A percentile compares a stretch with the other conserved stretches of the same genome.
Evolutionary conservation across 1,284 basidiomycete genomes (phyloP).

Genomic region (Sporisorium scitamineum): DNA sequence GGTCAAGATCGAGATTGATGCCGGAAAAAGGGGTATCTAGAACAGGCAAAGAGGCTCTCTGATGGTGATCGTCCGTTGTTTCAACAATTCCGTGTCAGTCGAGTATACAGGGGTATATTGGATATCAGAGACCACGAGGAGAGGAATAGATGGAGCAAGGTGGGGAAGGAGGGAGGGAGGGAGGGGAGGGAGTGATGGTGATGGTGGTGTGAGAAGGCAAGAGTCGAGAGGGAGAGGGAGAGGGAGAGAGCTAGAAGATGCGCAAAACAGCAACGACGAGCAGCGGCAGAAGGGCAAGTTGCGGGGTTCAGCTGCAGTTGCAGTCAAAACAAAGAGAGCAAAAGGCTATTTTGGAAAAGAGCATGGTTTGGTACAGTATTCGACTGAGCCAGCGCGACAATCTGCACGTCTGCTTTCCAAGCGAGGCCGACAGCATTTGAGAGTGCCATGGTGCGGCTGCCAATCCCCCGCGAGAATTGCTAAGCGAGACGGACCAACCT

Average conservation of each 20-base stretch:
- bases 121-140: background rate
- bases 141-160: background rate
- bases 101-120: background rate
- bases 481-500: background rate
- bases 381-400: constrained; percentile 4
- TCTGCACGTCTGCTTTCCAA: background rate
- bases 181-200: background rate
- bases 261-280: background rate
- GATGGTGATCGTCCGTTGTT: background rate
- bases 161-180: background rate
- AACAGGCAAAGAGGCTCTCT: background rate
- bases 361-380: background rate
- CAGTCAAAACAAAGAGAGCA: constrained; percentile 5
- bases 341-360: background rate
- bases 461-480: background rate
- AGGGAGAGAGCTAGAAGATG: background rate
- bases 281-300: background rate
- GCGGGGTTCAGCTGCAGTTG: background rate
- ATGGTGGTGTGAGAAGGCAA: background rate
- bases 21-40: background rate
- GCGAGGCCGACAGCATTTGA: constrained; percentile 2
- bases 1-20: background rate
- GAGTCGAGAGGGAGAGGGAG: too few species aligned
- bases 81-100: background rate
- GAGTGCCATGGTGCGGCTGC: background rate